A percentile compares a stretch with the other conserved stretches of the same genome.
These are phyloP conservation scores for Hypoxylon sp. DNA, from an alignment of 2,329 filamentous ascomycete genomes.

Conservation along the genomic window DNA sequence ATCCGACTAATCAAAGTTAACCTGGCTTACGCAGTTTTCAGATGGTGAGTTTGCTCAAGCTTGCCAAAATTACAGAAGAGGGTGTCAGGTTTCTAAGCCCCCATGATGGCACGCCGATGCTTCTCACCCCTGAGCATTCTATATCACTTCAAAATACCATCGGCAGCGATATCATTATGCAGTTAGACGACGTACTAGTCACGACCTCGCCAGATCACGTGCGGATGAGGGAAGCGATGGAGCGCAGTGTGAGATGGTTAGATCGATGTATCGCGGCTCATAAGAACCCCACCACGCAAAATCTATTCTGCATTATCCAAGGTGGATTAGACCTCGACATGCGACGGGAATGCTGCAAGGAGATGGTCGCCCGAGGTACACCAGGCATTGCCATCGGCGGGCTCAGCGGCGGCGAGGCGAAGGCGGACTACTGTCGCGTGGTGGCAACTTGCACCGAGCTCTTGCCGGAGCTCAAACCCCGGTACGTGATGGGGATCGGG, in stretches of 20 bases:
- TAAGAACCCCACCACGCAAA: constrained; percentile 85
- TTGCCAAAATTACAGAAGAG: constrained; percentile 94
- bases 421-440: constrained; percentile 91
- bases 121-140: constrained; percentile 96
- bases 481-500: constrained; percentile 99
- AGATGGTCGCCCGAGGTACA: constrained; percentile 92
- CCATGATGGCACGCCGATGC: constrained; percentile 95
- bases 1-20: constrained; percentile 49
- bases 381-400: constrained; percentile 98
- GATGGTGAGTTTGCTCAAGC: constrained; percentile 96
- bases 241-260: constrained; percentile 93
- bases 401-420: constrained; percentile 93
- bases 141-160: constrained; percentile 97
- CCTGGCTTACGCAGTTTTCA: constrained; percentile 78
- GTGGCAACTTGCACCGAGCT: constrained; percentile 88
- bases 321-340: constrained; percentile 92
- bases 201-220: constrained; percentile 92
- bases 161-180: constrained; percentile 99
- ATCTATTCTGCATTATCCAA: constrained; percentile 98
- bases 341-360: constrained; percentile 83
- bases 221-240: constrained; percentile 95
- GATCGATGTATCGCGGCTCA: constrained; percentile 95
- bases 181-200: constrained; percentile 96
- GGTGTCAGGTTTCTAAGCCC: constrained; percentile 96
- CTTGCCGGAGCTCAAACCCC: constrained; percentile 91